Conservation (phyloP, 2,329 filamentous ascomycete species). For the Metarhizium robertsii region DNA sequence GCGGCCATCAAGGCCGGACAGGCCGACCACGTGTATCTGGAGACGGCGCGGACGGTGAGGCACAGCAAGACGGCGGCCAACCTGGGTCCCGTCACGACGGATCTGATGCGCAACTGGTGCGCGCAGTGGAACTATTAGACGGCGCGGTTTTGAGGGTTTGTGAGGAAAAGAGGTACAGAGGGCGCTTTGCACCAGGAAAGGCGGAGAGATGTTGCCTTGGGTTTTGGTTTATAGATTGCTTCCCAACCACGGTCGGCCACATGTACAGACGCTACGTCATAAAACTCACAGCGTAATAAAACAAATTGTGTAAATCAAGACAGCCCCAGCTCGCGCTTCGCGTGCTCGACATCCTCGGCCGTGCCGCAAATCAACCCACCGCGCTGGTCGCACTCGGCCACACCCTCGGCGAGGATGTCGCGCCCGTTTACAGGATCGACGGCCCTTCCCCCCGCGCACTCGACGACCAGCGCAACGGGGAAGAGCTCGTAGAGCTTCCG, state of each 20-base stretch:
- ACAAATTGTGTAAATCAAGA: not conserved
- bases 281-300: too few relatives aligned
- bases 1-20: constrained; percentile 1
- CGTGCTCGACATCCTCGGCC: constrained; percentile 35
- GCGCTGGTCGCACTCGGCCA: constrained; percentile 37
- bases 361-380: constrained; percentile 43
- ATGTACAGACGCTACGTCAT: not conserved
- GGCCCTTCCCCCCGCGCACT: constrained; percentile 49
- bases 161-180: not conserved
- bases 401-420: constrained; percentile 28
- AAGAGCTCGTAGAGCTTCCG: constrained; percentile 49
- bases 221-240: too few relatives aligned
- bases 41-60: constrained; percentile 28
- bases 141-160: not conserved
- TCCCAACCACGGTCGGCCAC: not conserved
- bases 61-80: constrained; percentile 32
- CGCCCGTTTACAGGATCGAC: constrained; percentile 36
- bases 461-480: constrained; percentile 50
- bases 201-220: too few relatives aligned
- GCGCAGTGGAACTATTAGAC: constrained; percentile 28
- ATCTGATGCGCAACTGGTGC: constrained; percentile 39
- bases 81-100: constrained; percentile 29
- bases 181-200: too few relatives aligned
- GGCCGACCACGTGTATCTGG: constrained; percentile 23
- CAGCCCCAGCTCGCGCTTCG: constrained; percentile 7